These are phyloP conservation scores for Neurospora pannonica DNA, from an alignment of 495 filamentous ascomycete species.

Conservation along the genomic window DNA sequence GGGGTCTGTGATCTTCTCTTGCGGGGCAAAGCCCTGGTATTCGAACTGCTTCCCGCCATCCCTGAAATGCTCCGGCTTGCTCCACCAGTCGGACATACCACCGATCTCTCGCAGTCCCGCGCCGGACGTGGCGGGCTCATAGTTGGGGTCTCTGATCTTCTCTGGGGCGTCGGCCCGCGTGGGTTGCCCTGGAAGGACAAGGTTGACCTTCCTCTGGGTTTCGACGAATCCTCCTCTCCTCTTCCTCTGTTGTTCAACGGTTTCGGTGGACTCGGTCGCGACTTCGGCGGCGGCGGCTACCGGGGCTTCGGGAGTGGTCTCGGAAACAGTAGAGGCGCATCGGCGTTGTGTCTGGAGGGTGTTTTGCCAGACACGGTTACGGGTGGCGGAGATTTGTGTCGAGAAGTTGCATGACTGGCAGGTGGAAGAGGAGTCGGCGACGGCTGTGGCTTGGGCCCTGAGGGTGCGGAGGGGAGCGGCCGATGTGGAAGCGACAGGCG, in stretches of 20 bases:
- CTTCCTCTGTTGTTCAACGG: background rate
- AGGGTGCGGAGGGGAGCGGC: conserved; percentile 6
- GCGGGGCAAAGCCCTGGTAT: conserved; percentile 31
- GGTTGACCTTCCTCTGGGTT: conserved; percentile 5
- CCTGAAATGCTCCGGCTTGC: conserved; percentile 32
- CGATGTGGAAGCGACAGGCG: background rate
- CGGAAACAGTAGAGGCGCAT: conserved; percentile 12
- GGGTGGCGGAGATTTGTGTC: conserved; percentile 3
- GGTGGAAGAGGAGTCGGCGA: background rate
- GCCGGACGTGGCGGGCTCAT: conserved; percentile 48
- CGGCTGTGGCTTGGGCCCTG: conserved; percentile 1
- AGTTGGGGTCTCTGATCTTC: conserved; percentile 32
- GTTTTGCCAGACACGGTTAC: conserved; percentile 4
- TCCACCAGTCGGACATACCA: conserved; percentile 41
- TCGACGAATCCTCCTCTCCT: background rate
- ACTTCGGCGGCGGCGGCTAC: background rate
- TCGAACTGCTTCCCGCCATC: conserved; percentile 10
- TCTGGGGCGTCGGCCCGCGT: conserved; percentile 3
- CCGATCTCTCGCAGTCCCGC: conserved; percentile 51
- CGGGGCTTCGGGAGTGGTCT: background rate
- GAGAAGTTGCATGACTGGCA: background rate
- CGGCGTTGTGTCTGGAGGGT: conserved; percentile 9
- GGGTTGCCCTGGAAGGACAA: conserved; percentile 12
- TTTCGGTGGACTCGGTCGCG: background rate
- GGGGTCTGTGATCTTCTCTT: conserved; percentile 27